Base-by-base conservation (phyloP, 192 early-diverging fungal species). In the Cetraspora pellucida region DNA sequence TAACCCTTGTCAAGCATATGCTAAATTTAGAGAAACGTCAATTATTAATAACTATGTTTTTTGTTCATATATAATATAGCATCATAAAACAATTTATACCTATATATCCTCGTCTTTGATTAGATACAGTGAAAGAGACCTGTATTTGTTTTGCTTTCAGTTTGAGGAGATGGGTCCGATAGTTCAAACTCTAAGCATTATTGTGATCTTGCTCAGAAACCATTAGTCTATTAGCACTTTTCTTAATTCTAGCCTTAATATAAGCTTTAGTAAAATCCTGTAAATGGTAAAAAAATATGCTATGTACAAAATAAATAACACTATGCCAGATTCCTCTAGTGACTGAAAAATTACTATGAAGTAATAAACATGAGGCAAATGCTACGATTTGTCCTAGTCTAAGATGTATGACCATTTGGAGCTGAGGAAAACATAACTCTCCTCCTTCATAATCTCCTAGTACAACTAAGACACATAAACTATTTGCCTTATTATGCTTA, bases 261-360 rank as follows among this genome's bases (percentile, higher is more conserved):
- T n/a, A n/a, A n/a, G n/a, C n/a, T n/a, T n/a, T n/a, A n/a, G n/a
- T n/a, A n/a, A n/a, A 61, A 61, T 61, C 21, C 11, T 21, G 21
- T 21, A n/a, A 10, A 10, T 61, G 21, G 59, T 61, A 21, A 30
- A 61, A 61, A 30, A 61, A 61, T 30, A 11, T 61, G n/a, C 17
- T 67, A 67, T 65, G 63, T 31, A 65, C 10, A 45, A 65, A 65
- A 31, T 31, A 65, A 65, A 65, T 23, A 23, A 65, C 37, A 65
- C 30, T 9, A 23, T 65, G 63, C 30, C 63, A 30, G 8, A 65
- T 65, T n/a, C 63, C 63, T 64, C 19, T 0, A 2, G 23, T 65
- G 0, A 65, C 28, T 2, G 63, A 30, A 37, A 65, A 65, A 65
- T 65, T 65, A 9, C 63, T 23, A 45, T 61, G 30, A 3, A 31